Evolutionary conservation across 2,329 filamentous ascomycete genomes (phyloP).

Genomic region (Venturia nashicola): DNA sequence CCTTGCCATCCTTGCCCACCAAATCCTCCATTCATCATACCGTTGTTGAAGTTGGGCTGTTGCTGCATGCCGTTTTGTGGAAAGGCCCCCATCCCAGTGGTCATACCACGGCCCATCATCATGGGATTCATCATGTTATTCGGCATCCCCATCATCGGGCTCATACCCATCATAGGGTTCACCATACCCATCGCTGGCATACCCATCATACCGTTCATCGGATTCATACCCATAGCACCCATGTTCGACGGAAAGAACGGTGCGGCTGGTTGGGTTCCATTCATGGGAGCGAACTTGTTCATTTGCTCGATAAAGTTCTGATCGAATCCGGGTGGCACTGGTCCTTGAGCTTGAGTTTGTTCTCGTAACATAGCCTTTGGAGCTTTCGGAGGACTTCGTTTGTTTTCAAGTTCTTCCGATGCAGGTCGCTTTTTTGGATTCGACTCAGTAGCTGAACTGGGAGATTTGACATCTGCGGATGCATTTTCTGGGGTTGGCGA

Average conservation of each 20-base stretch:
- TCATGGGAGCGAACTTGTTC: conserved; percentile 24
- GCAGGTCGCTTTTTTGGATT: conserved; percentile 64
- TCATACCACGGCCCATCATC: conserved; percentile 24
- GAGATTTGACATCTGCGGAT: conserved; percentile 20
- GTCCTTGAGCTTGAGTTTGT: conserved; percentile 26
- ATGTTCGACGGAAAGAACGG: conserved; percentile 20
- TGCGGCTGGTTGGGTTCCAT: background rate
- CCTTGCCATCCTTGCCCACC: conserved; percentile 6
- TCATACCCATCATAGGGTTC: conserved; percentile 24
- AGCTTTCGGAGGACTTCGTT: conserved; percentile 28
- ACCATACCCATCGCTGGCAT: conserved; percentile 30
- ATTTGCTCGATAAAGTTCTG: conserved; percentile 33
- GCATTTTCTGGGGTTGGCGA: conserved; percentile 13
- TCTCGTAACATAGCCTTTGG: conserved; percentile 32
- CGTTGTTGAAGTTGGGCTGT: conserved; percentile 19
- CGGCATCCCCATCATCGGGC: conserved; percentile 27
- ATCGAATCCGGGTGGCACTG: conserved; percentile 23
- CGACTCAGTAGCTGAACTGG: conserved; percentile 29
- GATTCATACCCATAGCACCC: conserved; percentile 32
- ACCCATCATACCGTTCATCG: conserved; percentile 28
- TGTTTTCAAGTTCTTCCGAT: conserved; percentile 48
- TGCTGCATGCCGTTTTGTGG: conserved; percentile 18
- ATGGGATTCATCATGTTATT: conserved; percentile 21
- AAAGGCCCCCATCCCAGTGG: conserved; percentile 25
- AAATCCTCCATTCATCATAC: conserved; percentile 10